Base-by-base conservation (phyloP, 352 stramenopile genomes). In the Phytophthora cactorum region DNA sequence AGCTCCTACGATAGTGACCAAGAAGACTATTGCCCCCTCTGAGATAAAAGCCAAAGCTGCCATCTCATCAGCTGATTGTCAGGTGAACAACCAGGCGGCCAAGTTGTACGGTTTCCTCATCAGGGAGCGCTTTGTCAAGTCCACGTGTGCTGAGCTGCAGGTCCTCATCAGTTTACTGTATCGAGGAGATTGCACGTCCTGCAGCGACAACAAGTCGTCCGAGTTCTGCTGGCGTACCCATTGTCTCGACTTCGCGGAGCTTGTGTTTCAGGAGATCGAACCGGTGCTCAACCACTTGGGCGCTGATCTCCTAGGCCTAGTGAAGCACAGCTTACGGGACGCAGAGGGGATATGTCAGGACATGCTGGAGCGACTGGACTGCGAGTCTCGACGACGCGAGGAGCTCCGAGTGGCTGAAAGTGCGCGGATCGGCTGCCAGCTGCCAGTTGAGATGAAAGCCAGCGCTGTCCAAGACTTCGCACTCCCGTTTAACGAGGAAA, bases 401-500 rank as follows among this genome's bases (percentile, higher is more conserved):
- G 77, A 88, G 46, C 68, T 74, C 22, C 76, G 80, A 17, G 73
- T 89, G 3, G 47, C 75, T 27, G 82, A 89, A 67, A 89, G 82
- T 50, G 77, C 82, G 0, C 75, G 72, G 15, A 76, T 88, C 8
- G 80, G 78, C 1, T 89, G 71, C 32, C 72, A 74, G 3, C 52
- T 91, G 12, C 82, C 82, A 2, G 67, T 91, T 10, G 79, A 89
- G 54, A 83, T 81, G 7, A 85, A 81, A 74, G 81, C 68, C 8
- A 88, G 69, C 25, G 59, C 72, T 0, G 79, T 83, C 11, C 72
- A 65, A 15, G 78, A 91, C 57, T 90, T 87, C 46, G 70, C 80
- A 8, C 63, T 91, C 5, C 82, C 82, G 2, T 93, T 93, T 36
- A 84, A 84, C 47, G 81, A 91, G 53, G 81, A 86, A 32, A 81